Conservation (phyloP, 106 monocot species). For the Narthecium ossifragum region DNA sequence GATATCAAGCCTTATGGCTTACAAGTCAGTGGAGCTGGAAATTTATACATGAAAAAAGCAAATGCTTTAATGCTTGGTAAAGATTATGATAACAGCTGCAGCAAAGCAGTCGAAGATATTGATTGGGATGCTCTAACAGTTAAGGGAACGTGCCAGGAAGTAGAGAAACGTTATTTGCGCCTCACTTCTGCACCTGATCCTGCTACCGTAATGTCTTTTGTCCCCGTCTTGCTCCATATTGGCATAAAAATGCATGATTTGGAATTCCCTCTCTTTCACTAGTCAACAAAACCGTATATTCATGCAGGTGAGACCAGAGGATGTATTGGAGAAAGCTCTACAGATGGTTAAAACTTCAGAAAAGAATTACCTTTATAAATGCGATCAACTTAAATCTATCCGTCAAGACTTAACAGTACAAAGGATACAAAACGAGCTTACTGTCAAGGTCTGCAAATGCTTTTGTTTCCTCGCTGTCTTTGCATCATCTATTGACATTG, state of each 20-base stretch:
- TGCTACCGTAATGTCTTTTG: slow-evolving; percentile 51
- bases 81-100: slow-evolving; percentile 40
- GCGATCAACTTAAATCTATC: slow-evolving; percentile 96
- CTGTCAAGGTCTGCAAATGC: slow-evolving; percentile 59
- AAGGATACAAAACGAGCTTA: slow-evolving; percentile 78
- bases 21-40: slow-evolving; percentile 44
- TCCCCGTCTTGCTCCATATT: too few relatives aligned
- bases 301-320: slow-evolving; percentile 91
- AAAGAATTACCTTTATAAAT: slow-evolving; percentile 93
- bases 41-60: slow-evolving; percentile 48
- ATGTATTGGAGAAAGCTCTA: slow-evolving; percentile 81
- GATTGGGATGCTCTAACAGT: slow-evolving; percentile 95
- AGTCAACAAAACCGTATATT: too few relatives aligned
- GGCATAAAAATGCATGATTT: too few relatives aligned
- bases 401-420: slow-evolving; percentile 96
- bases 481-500: too few relatives aligned
- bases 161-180: slow-evolving; percentile 90
- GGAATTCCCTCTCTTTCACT: too few relatives aligned
- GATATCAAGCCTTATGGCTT: slow-evolving; percentile 20
- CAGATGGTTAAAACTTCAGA: slow-evolving; percentile 69
- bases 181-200: slow-evolving; percentile 98
- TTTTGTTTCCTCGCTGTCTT: too few relatives aligned
- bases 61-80: slow-evolving; percentile 45
- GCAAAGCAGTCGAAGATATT: slow-evolving; percentile 88
- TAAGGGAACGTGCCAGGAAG: slow-evolving; percentile 91